phyloP scores from a whole-genome alignment of 1,139 yeast species.

The Kluyveromyces sp. region DNA sequence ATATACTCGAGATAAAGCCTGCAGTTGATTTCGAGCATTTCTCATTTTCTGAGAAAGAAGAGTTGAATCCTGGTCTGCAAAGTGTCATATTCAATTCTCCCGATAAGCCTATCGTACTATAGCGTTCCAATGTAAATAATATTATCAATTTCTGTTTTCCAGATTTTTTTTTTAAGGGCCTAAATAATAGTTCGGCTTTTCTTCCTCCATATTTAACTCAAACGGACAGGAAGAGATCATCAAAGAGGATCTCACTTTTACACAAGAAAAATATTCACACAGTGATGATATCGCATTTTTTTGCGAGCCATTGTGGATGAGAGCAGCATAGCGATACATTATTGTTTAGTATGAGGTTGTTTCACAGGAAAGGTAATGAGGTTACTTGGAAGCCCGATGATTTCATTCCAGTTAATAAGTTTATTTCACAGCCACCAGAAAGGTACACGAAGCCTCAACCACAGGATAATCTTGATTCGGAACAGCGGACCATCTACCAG shows the following conservation, averaged over 20 bases:
- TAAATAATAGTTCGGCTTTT: not conserved
- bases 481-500: conserved; percentile 49
- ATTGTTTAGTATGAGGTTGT: conserved; percentile 21
- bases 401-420: conserved; percentile 18
- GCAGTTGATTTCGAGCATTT: conserved; percentile 3
- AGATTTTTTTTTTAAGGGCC: not conserved
- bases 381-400: conserved; percentile 11
- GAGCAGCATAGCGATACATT: too few relatives aligned
- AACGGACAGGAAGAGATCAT: not conserved
- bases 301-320: too few relatives aligned
- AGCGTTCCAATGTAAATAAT: not conserved
- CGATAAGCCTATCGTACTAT: not conserved
- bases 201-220: not conserved
- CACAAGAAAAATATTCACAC: too few relatives aligned
- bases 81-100: not conserved
- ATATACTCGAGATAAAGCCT: conserved; percentile 1
- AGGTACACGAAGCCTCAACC: conserved; percentile 14
- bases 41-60: not conserved
- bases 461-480: conserved; percentile 36
- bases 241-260: too few relatives aligned
- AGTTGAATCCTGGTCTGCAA: not conserved
- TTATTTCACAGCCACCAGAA: conserved; percentile 20
- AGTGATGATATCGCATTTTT: too few relatives aligned
- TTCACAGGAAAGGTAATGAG: conserved; percentile 19
- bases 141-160: not conserved